Evolutionary conservation across 768 basidiomycete genomes (phyloP), one percentile per base, ranked within the genome.

Genomic region (Pleurotus eryngii): DNA sequence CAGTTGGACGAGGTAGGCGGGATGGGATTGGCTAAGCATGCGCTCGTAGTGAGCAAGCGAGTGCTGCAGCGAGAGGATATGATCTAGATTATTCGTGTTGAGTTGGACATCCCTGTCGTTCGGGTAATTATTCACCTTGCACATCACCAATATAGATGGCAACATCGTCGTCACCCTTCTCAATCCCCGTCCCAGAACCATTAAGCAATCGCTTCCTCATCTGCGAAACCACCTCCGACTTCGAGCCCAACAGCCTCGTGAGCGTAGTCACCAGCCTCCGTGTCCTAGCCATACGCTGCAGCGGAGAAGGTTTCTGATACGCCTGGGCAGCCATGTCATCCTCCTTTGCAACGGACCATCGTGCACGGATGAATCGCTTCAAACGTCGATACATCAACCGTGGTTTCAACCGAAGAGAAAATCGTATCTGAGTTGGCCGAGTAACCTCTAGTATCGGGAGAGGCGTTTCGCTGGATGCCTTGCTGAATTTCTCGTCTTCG

Each of bases 131-230:
- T 43, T 20, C 63, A 93, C 95, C 95, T 76, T 95, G 91, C 1
- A 98, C 82, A 69, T 98, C 95, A 20, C 91, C 92, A 74, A 95
- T 83, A 67, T 96, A 93, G 2, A 94, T 89, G 9, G 83, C 86
- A 20, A 96, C 82, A 61, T 92, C 91, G 18, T 84, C 81, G 14
- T 85, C 81, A 3, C 76, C 77, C 50, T 76, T 74, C 12, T 70
- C 74, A 3, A 66, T 71, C 14, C 73, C 71, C 40, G 69, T 71
- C 5, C 71, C 73, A 57, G 73, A 59, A 20, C 67, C 73, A 27
- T 68, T 81, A 54, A 81, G 69, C 1, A 92, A 76, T 15, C 95
- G 76, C 69, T 96, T 95, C 63, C 84, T 76, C 56, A 95, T 76
- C 63, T 90, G 85, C 2, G 86, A 79, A 30, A 95, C 77, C 5